Evolutionary conservation across 306 rosid genomes (phyloP).

Genomic region (Lagenaria siceraria): DNA sequence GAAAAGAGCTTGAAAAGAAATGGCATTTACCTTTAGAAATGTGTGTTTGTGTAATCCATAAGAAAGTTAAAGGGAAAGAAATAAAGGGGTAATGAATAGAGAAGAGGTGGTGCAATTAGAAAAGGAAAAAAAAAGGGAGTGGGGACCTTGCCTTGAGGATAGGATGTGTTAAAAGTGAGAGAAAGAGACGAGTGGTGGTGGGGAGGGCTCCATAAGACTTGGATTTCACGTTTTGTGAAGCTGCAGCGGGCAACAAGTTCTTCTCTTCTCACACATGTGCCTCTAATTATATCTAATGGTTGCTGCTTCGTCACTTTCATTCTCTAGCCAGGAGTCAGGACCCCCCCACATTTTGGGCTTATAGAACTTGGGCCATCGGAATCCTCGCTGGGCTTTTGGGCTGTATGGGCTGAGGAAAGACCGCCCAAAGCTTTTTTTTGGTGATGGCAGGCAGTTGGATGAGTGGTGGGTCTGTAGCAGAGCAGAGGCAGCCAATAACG

Average conservation of each 20-base stretch:
- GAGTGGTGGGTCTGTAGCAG: not conserved
- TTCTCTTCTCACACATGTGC: constrained; percentile 32
- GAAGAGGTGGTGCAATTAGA: not conserved
- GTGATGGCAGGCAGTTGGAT: constrained; percentile 3
- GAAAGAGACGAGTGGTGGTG: constrained; percentile 24
- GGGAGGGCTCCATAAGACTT: constrained; percentile 24
- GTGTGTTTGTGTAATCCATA: constrained; percentile 1
- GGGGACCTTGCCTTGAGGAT: not conserved
- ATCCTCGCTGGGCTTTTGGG: not conserved
- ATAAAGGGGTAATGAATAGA: not conserved
- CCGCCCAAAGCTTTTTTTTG: not conserved
- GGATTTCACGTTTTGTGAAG: constrained; percentile 36
- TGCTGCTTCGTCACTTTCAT: constrained; percentile 42
- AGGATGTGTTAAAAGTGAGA: constrained; percentile 1
- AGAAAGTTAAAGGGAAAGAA: not conserved
- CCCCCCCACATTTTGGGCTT: not conserved
- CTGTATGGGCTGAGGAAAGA: not conserved
- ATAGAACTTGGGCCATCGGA: not conserved
- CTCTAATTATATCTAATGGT: constrained; percentile 38
- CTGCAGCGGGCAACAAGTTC: not conserved
- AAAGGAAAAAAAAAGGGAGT: not conserved
- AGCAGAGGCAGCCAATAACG: constrained; percentile 12
- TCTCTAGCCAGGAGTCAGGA: not conserved
- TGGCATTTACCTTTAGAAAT: not conserved
- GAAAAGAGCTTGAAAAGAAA: not conserved